These are phyloP conservation scores for Cordyceps cateniannulata DNA, from an alignment of 2,329 filamentous ascomycete species.

Conservation along the genomic window DNA sequence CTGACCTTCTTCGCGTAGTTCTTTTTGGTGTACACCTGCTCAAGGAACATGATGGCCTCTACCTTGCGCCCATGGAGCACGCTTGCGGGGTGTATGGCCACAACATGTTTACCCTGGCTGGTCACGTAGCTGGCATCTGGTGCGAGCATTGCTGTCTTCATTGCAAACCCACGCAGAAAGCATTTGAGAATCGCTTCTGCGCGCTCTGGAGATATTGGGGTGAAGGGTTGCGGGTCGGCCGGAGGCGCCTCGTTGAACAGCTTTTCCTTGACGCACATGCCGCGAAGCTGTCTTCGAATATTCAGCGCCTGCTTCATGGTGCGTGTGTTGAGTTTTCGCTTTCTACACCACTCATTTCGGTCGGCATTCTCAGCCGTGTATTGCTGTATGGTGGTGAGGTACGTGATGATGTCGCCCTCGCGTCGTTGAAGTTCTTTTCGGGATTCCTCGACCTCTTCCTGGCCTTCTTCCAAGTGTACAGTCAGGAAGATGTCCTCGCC, in stretches of 20 bases:
- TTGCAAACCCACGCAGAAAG: conserved; percentile 55
- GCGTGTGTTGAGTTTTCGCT: conserved; percentile 48
- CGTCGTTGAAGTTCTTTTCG: conserved; percentile 54
- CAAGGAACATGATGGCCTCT: conserved; percentile 63
- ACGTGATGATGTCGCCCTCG: conserved; percentile 60
- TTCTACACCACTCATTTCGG: conserved; percentile 51
- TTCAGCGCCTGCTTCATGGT: conserved; percentile 58
- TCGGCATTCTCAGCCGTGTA: conserved; percentile 52
- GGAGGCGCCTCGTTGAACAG: conserved; percentile 40
- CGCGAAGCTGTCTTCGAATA: conserved; percentile 55
- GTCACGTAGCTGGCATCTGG: conserved; percentile 57
- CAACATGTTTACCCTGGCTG: conserved; percentile 51
- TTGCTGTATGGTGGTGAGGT: conserved; percentile 56
- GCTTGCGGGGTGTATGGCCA: conserved; percentile 57
- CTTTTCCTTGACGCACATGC: conserved; percentile 46
- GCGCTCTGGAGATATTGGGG: conserved; percentile 46
- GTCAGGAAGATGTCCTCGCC: conserved; percentile 59
- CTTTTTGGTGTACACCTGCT: conserved; percentile 60
- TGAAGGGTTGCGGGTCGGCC: conserved; percentile 50
- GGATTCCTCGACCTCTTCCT: conserved; percentile 45
- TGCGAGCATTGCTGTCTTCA: conserved; percentile 54
- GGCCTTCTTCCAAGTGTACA: conserved; percentile 49
- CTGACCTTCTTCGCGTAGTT: conserved; percentile 63
- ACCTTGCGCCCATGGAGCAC: conserved; percentile 56
- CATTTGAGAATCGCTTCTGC: conserved; percentile 51